A percentile compares a stretch with the other conserved stretches of the same genome.
phyloP scores from a whole-genome alignment of 2,329 filamentous ascomycete genomes.

The Dactylellina drechsleri region DNA sequence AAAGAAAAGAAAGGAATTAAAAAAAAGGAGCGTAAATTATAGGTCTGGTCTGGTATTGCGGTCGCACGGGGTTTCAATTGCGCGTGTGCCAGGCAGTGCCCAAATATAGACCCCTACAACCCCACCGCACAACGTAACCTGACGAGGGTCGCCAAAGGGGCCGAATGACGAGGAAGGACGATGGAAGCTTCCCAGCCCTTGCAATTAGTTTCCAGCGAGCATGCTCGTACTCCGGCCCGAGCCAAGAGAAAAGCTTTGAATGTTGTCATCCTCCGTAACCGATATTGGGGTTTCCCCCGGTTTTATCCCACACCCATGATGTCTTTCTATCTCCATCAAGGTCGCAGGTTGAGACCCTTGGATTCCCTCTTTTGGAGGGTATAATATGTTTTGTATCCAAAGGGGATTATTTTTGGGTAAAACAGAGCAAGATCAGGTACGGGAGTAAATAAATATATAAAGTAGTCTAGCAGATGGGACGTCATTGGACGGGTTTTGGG shows the following conservation, averaged over 20 bases:
- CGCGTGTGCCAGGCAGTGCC: slow-evolving; percentile 26
- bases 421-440: too few relatives aligned
- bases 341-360: neutral
- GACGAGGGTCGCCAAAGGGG: slow-evolving; percentile 25
- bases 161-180: neutral
- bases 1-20: too few relatives aligned
- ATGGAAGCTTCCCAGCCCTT: slow-evolving; percentile 21
- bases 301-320: slow-evolving; percentile 9
- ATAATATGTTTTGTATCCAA: too few relatives aligned
- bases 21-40: too few relatives aligned
- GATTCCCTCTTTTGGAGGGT: neutral
- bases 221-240: slow-evolving; percentile 16
- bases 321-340: neutral
- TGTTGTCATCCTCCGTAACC: slow-evolving; percentile 36
- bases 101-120: slow-evolving; percentile 55
- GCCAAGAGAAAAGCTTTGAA: slow-evolving; percentile 10
- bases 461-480: too few relatives aligned
- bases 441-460: too few relatives aligned
- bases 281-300: slow-evolving; percentile 13
- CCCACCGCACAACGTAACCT: slow-evolving; percentile 37
- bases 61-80: slow-evolving; percentile 33
- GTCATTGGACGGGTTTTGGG: too few relatives aligned
- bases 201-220: slow-evolving; percentile 10
- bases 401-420: too few relatives aligned
- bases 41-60: too few relatives aligned